These are phyloP conservation scores for Auricularia sp. DNA, from an alignment of 768 basidiomycete genomes.

Conservation along the genomic window DNA sequence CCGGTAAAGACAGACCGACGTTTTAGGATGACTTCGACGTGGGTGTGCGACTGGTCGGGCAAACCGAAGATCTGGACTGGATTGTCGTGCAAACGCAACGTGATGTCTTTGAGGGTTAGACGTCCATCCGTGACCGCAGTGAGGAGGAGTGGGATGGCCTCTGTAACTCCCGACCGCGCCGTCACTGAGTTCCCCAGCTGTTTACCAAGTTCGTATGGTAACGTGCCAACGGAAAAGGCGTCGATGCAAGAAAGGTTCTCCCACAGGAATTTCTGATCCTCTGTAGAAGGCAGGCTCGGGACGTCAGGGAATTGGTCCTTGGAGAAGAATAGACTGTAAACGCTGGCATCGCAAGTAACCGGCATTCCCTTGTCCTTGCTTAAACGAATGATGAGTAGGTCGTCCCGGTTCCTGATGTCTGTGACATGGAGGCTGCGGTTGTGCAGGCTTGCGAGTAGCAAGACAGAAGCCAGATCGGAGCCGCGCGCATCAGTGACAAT, in stretches of 20 bases:
- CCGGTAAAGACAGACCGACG: conserved; percentile 51
- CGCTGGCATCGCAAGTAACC: conserved; percentile 92
- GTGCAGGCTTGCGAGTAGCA: conserved; percentile 89
- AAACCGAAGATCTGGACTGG: conserved; percentile 86
- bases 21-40: conserved; percentile 87
- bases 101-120: conserved; percentile 75
- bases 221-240: conserved; percentile 79
- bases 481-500: conserved; percentile 91
- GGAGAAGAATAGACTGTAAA: conserved; percentile 85
- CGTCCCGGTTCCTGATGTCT: conserved; percentile 77
- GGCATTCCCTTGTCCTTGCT: conserved; percentile 91
- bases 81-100: conserved; percentile 79
- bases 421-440: conserved; percentile 83
- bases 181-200: conserved; percentile 53
- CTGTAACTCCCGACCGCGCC: conserved; percentile 72
- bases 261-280: conserved; percentile 82
- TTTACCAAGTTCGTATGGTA: conserved; percentile 65
- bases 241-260: conserved; percentile 75
- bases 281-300: conserved; percentile 53
- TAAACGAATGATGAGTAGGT: conserved; percentile 80
- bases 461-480: conserved; percentile 83
- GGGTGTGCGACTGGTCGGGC: conserved; percentile 75
- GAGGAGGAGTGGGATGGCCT: conserved; percentile 78
- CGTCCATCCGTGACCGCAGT: conserved; percentile 74
- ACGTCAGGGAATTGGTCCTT: conserved; percentile 61